Evolutionary conservation across 305 asterid species (phyloP), one percentile per base, ranked within the genome.

Genomic region (Rubia balearica): DNA sequence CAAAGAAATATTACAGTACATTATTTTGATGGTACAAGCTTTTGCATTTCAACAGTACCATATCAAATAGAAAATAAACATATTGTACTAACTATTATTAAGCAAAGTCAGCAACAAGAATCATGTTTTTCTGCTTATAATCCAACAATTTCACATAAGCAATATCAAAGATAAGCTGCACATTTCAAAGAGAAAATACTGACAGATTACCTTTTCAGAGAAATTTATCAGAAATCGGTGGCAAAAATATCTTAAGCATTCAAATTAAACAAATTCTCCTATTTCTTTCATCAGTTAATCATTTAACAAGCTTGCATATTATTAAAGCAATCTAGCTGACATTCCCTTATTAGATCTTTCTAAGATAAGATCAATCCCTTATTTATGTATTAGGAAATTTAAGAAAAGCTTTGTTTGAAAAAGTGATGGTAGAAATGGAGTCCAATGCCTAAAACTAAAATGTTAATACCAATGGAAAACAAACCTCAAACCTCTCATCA

Each of bases 401-500:
- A n/a, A 53, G 53, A 11, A 17, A 5, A 17, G 1, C 3, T 53
- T 19, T 7, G 16, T 6, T 6, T 53, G 60, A 53, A 53, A 56
- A 21, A 56, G 61, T 17, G 21, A 56, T 10, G 14, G 14, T 5
- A 16, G 14, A 30, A 12, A 2, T 3, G 2, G 12, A 13, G 8
- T 24, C 8, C 40, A 33, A 49, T 40, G 2, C 48, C 59, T 48
- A 0, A 21, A 66, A 22, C 27, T 19, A 70, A 36, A 36, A 30
- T 4, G 42, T 41, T 63, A 38, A 40, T 2, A 21, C 53, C 74
- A 30, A 21, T n/a, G 57, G 27, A 14, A 65, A 36, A 41, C 67
- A 68, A 77, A 87, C 97, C 96, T 89, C 88, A 80, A 91, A 91
- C 70, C 88, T 83, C 77, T 91, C 88, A 71, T 89, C 80, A 53